Percentiles rank a stretch among this genome's conserved stretches.
Evolutionary conservation across 2,329 filamentous ascomycete genomes (phyloP).

Genomic region (Diaporthe helianthi): DNA sequence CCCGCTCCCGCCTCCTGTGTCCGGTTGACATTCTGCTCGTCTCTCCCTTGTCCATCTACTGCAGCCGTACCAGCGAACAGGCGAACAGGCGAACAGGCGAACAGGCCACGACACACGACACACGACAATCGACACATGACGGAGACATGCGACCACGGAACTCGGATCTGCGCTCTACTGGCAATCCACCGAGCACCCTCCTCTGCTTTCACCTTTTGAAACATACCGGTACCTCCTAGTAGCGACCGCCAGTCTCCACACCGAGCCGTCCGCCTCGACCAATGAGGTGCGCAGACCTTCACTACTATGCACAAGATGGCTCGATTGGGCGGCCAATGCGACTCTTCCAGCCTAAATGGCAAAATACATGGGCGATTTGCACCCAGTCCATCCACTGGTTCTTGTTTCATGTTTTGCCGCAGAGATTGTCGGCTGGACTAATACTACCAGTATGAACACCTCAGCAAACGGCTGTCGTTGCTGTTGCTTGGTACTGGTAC

Average conservation of each 20-base stretch:
- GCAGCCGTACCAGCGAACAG: too few relatives aligned
- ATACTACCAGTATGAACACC: not conserved
- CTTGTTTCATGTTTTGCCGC: constrained; percentile 25
- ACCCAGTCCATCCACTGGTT: not conserved
- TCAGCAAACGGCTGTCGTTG: not conserved
- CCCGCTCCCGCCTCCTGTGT: constrained; percentile 17
- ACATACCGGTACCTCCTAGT: constrained; percentile 12
- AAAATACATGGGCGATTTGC: not conserved
- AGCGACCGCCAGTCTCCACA: constrained; percentile 6
- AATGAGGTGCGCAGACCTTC: not conserved
- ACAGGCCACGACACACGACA: too few relatives aligned
- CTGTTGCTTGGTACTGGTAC: not conserved
- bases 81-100: too few relatives aligned
- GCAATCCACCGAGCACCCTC: not conserved
- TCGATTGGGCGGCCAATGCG: constrained; percentile 24
- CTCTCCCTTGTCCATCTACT: not conserved
- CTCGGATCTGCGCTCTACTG: constrained; percentile 3
- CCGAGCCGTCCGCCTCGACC: not conserved
- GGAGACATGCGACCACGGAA: constrained; percentile 11
- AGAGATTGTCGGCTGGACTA: not conserved
- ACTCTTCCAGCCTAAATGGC: constrained; percentile 23
- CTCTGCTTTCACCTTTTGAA: not conserved
- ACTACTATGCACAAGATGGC: constrained; percentile 20
- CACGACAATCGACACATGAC: not conserved
- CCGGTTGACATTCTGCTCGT: not conserved